A percentile compares a stretch with the other conserved stretches of the same genome.
Evolutionary conservation across 768 basidiomycete genomes (phyloP).

Genomic region (Macrocybe gigantea): DNA sequence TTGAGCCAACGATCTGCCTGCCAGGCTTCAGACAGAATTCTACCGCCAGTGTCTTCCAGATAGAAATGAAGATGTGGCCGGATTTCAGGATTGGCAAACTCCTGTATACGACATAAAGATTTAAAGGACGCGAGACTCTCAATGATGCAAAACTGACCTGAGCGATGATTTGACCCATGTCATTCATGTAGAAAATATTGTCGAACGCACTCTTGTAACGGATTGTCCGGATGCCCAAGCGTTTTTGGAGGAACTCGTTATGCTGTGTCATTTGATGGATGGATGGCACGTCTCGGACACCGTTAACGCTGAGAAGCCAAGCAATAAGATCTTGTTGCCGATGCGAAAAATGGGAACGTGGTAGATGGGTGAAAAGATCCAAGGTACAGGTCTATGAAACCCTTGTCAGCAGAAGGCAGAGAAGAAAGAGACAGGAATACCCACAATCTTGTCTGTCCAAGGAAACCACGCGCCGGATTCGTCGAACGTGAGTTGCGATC

Average conservation of each 20-base stretch:
- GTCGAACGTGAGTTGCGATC: no score
- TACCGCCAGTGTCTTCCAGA: conserved; percentile 17
- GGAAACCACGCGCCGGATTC: no score
- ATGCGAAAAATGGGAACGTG: conserved; percentile 17
- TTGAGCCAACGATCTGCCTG: conserved; percentile 15
- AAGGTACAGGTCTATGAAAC: conserved; percentile 8
- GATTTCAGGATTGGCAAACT: conserved; percentile 25
- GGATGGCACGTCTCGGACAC: conserved; percentile 11
- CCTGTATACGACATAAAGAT: conserved; percentile 11
- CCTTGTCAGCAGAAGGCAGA: no score
- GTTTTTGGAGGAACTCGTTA: conserved; percentile 13
- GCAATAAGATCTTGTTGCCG: conserved; percentile 16
- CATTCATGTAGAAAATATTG: conserved; percentile 21
- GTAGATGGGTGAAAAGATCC: conserved; percentile 18
- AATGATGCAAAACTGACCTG: conserved; percentile 12
- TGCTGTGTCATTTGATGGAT: not conserved
- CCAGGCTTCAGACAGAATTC: conserved; percentile 2
- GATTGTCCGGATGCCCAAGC: conserved; percentile 18
- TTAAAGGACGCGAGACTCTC: not conserved
- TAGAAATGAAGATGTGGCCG: conserved; percentile 17
- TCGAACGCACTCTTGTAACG: conserved; percentile 19
- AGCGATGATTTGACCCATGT: conserved; percentile 15
- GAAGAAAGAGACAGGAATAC: no score
- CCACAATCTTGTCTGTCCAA: no score
- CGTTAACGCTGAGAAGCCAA: conserved; percentile 15